Percentiles rank a stretch among this genome's conserved stretches.
Evolutionary conservation across 768 basidiomycete species (phyloP).

Genomic region (Holtermannia corniformis): DNA sequence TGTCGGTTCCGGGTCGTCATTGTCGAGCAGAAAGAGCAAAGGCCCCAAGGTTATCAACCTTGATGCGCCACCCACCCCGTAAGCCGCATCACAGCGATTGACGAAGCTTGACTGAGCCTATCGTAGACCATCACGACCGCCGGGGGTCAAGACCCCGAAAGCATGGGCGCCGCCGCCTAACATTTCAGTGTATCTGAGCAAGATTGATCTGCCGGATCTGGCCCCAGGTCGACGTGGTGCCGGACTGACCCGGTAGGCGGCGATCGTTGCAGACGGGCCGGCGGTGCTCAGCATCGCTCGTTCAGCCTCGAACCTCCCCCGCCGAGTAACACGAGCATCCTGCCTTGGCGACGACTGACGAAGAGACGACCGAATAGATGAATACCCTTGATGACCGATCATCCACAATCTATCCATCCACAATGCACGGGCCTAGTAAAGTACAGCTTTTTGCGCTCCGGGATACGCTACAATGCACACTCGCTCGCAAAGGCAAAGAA

Average conservation of each 20-base stretch:
- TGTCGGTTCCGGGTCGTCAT: neutral
- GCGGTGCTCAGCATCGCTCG: too few relatives aligned
- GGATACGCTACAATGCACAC: neutral
- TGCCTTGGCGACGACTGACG: neutral
- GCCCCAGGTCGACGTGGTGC: constrained; percentile 12
- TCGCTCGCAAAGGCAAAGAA: neutral
- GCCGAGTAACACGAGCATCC: neutral
- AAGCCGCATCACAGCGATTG: constrained; percentile 2
- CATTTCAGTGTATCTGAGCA: constrained; percentile 36
- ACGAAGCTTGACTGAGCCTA: neutral
- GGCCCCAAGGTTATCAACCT: constrained; percentile 35
- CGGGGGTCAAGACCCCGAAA: neutral
- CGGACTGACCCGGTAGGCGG: neutral
- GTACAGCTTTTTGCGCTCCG: neutral
- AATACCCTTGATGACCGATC: neutral
- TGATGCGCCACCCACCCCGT: constrained; percentile 21
- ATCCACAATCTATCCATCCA: neutral
- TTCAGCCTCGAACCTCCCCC: too few relatives aligned
- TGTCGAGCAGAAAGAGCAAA: neutral
- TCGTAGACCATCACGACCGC: constrained; percentile 1
- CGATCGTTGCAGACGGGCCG: too few relatives aligned
- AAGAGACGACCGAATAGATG: neutral
- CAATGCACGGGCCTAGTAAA: neutral
- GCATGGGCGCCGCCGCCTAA: constrained; percentile 27
- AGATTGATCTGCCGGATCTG: constrained; percentile 39